Evolutionary conservation across 2,329 filamentous ascomycete genomes (phyloP).

Genomic region (Neonectria coccinea): DNA sequence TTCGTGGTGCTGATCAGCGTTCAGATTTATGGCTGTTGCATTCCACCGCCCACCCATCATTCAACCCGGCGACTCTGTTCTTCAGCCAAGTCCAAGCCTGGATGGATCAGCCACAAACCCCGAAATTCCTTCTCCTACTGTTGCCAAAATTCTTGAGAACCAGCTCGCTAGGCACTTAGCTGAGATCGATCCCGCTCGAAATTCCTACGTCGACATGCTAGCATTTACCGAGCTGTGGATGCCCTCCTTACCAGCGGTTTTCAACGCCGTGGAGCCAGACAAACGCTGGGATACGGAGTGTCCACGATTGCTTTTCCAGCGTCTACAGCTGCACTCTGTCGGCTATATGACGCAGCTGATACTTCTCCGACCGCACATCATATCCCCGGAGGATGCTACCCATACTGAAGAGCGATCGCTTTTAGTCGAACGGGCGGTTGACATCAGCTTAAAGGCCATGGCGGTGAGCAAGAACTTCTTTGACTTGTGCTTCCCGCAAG

Average conservation of each 20-base stretch:
- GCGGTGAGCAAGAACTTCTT: conserved; percentile 1
- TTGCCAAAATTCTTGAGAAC: neutral
- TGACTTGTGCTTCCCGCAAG: neutral
- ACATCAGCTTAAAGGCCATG: conserved; percentile 1
- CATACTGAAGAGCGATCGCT: neutral
- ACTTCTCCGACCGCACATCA: neutral
- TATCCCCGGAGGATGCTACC: neutral
- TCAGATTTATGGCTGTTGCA: neutral
- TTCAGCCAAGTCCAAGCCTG: neutral
- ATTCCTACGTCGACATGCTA: neutral
- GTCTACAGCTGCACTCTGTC: neutral
- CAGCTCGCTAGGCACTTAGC: neutral
- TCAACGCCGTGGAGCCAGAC: neutral
- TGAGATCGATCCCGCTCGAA: neutral
- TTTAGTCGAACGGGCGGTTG: neutral
- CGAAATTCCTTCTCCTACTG: neutral
- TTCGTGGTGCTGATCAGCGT: neutral
- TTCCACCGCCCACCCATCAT: neutral
- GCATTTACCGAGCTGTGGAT: neutral
- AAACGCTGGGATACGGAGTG: neutral
- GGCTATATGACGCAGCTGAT: conserved; percentile 1
- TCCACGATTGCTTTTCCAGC: neutral
- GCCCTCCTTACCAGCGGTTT: neutral
- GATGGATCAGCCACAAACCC: neutral
- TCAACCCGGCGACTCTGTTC: neutral